Evolutionary conservation across 257 asterid species (phyloP).

Genomic region (Plantago ovata): DNA sequence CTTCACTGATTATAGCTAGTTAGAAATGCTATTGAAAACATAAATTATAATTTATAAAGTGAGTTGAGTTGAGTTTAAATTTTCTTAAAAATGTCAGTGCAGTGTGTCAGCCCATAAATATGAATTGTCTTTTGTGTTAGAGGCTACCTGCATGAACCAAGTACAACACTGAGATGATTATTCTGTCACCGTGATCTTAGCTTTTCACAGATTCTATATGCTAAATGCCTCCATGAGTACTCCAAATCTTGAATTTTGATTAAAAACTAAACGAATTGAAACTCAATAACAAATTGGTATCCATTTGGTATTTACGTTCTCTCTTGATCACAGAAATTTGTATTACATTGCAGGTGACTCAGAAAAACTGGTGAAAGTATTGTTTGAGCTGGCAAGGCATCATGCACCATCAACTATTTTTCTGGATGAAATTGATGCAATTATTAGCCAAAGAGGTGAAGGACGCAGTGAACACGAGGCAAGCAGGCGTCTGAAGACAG

Average conservation of each 20-base stretch:
- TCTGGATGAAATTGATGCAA: constrained; percentile 96
- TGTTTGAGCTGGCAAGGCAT: constrained; percentile 96
- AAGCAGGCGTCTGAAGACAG: constrained; percentile 96
- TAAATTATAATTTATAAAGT: no score
- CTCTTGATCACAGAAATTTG: constrained; percentile 13
- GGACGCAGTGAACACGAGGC: constrained; percentile 99
- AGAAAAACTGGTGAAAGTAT: constrained; percentile 85
- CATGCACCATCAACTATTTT: constrained; percentile 98
- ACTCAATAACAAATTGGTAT: constrained; percentile 7
- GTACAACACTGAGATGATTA: no score
- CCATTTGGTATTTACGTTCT: constrained; percentile 3
- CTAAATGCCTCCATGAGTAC: neutral
- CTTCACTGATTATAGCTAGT: no score
- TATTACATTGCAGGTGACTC: constrained; percentile 77
- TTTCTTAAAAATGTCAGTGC: no score
- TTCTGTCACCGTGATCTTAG: no score
- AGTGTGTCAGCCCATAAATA: no score
- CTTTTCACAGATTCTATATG: no score
- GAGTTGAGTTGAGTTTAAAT: no score
- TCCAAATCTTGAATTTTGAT: neutral
- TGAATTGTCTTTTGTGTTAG: no score
- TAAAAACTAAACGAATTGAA: neutral
- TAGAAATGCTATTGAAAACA: no score
- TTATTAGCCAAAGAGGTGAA: constrained; percentile 97
- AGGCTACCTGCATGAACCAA: no score